Evolutionary conservation across 352 stramenopile genomes (phyloP).

Genomic region (Phytopythium aichiense): DNA sequence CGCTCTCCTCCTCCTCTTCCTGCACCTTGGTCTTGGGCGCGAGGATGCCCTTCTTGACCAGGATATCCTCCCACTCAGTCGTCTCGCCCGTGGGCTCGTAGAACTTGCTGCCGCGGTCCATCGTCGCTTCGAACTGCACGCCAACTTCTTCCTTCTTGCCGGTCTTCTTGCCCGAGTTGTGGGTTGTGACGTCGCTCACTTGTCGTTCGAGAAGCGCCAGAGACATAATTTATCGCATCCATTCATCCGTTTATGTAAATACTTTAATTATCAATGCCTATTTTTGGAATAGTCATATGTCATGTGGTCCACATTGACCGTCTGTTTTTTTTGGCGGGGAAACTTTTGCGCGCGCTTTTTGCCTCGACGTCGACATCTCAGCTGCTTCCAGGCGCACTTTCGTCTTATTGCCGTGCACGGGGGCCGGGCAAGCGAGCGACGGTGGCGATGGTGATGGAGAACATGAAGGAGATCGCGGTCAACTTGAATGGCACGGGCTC

Average conservation of each 20-base stretch:
- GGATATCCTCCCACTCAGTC: constrained; percentile 88
- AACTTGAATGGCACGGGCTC: constrained; percentile 66
- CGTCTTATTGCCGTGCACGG: not conserved
- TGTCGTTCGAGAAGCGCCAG: not conserved
- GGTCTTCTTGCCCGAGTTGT: not conserved
- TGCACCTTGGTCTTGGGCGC: constrained; percentile 86
- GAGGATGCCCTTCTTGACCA: constrained; percentile 87
- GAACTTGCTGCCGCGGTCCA: constrained; percentile 76
- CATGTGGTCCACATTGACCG: too few relatives aligned
- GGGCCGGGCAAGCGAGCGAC: too few relatives aligned
- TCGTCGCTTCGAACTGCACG: constrained; percentile 19
- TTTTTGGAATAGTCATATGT: not conserved
- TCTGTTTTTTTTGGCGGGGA: not conserved
- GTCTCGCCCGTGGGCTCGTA: constrained; percentile 87
- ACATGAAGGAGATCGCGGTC: constrained; percentile 73
- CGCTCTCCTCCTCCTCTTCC: constrained; percentile 64
- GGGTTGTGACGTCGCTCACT: not conserved
- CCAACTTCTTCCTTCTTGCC: not conserved
- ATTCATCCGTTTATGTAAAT: not conserved
- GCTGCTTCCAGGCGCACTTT: not conserved
- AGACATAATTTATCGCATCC: not conserved
- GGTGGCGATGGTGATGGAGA: constrained; percentile 36
- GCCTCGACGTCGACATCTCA: not conserved
- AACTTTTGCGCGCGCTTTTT: constrained; percentile 4
- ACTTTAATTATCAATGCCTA: not conserved